Base-by-base conservation (phyloP, 352 stramenopile genomes). In the Pythium brassicae region DNA sequence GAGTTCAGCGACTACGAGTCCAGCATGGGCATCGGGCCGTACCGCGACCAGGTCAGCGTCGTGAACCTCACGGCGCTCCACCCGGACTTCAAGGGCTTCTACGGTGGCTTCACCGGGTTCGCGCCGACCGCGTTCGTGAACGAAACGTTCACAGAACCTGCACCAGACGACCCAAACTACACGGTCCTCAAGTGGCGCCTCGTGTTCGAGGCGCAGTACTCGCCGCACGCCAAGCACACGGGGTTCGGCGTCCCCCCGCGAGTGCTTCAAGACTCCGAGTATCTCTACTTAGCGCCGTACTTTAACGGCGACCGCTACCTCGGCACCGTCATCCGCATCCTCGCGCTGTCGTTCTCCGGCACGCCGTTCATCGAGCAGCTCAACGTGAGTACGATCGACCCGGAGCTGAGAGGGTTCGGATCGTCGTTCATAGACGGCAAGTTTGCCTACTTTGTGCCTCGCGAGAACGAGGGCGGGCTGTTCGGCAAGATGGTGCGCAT, bases 1-100 rank as follows among this genome's bases (percentile, higher is more conserved):
- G 83, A 93, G 46, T 89, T 93, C 58, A 93, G 80, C 39, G 77
- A 90, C 59, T 88, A 91, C 53, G 74, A 88, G 11, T 81, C 80
- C 1, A 57, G 49, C 0, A 65, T 87, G 9, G 83, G 83, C 9
- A 78, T 89, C 37, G 83, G 83, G 0, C 83, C 83, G 15, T 93
- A 89, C 63, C 26, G 56, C 12, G 64, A 61, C 17, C 83, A 93
- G 57, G 65, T 90, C 10, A 20, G 63, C 20, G 64, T 86, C 20
- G 76, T 93, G 53, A 68, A 93, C 34, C 61, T 91, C 44, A 55
- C 72, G 9, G 50, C 63, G n/a, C n/a, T 77, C 12, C 55, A 91
- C 47, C 47, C 69, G 1, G 55, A 66, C 20, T 79, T 86, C 23
- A 72, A 66, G 22, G 83, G 83, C 0, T 91, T 91, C 46, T 66